These are phyloP conservation scores for Saccharomyces pastorianus DNA, from an alignment of 1,139 yeast species.

Conservation along the genomic window DNA sequence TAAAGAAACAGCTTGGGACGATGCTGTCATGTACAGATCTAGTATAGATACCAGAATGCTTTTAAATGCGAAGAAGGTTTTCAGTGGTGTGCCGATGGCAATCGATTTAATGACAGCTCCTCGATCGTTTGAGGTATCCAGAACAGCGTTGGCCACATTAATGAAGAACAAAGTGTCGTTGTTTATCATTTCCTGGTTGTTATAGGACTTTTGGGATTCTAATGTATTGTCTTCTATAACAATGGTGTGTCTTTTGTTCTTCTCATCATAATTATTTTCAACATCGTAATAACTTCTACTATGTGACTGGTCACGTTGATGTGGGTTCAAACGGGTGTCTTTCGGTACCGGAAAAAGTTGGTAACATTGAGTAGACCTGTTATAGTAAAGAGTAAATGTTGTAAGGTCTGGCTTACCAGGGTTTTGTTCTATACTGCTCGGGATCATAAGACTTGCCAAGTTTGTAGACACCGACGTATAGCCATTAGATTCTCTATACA, in stretches of 20 bases:
- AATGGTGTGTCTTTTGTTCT: constrained; percentile 1
- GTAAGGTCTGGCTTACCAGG: constrained; percentile 25
- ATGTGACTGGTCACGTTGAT: not conserved
- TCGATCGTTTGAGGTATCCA: constrained; percentile 20
- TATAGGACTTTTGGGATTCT: not conserved
- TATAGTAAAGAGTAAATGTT: constrained; percentile 21
- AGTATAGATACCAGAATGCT: constrained; percentile 32
- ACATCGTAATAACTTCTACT: not conserved
- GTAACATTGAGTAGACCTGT: constrained; percentile 13
- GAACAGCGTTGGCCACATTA: constrained; percentile 23
- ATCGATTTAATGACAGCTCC: constrained; percentile 25
- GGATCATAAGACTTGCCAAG: constrained; percentile 28
- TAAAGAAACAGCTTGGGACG: constrained; percentile 12
- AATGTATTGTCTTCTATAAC: constrained; percentile 12
- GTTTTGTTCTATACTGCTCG: constrained; percentile 21
- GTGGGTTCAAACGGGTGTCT: not conserved
- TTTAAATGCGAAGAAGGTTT: constrained; percentile 39
- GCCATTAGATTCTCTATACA: constrained; percentile 4
- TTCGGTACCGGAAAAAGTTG: constrained; percentile 18
- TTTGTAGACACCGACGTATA: constrained; percentile 6
- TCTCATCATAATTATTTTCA: not conserved
- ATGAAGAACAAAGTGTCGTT: constrained; percentile 16
- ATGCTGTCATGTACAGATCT: constrained; percentile 40
- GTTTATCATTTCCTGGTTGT: not conserved
- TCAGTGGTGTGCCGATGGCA: constrained; percentile 44